Base-by-base conservation (phyloP, 176 grass and related monocot genomes). In the Zea luxurians region DNA sequence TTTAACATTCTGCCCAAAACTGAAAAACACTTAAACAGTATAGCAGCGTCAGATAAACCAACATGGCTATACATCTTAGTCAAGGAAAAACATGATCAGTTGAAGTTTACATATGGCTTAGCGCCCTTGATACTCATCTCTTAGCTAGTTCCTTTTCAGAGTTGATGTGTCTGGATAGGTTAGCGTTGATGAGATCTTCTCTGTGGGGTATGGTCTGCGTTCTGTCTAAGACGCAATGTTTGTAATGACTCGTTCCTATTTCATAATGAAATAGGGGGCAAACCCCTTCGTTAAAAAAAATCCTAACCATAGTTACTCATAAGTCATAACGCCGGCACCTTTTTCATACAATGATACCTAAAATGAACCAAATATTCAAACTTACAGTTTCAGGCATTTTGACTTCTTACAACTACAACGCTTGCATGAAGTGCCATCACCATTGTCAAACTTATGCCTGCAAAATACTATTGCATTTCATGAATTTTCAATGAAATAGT, bases 351-450 rank as follows among this genome's bases (percentile, higher is more conserved):
- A 58, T 58, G 17, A 9, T 58, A 58, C 54, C 2, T 20, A 58
- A 58, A 58, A 58, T 20, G 54, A 9, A 58, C n/a, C 54, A 58
- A 58, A 58, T 58, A 58, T 58, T 58, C 54, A 53, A 74, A 49
- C 83, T 80, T 86, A 99, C 96, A 99, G 81, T 89, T 99, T 99
- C 83, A 99, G 83, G 83, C 96, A 99, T 83, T 99, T 99, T 62
- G 96, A 99, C 68, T 99, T 99, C 90, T 99, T 99, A 75, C 96
- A 99, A 78, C 90, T 99, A 83, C 96, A 99, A 53, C 86, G 88
- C 84, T 91, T 95, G 92, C 96, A 99, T 34, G 92, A 83, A 37
- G 89, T 85, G 43, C 75, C 82, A 68, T 95, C 92, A 57, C 80
- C 83, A 59, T 82, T 92, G 41, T 95, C 92, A 27, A 78, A 86